phyloP scores from a whole-genome alignment of 2,329 filamentous ascomycete species.

The Zymoseptoria brevis region DNA sequence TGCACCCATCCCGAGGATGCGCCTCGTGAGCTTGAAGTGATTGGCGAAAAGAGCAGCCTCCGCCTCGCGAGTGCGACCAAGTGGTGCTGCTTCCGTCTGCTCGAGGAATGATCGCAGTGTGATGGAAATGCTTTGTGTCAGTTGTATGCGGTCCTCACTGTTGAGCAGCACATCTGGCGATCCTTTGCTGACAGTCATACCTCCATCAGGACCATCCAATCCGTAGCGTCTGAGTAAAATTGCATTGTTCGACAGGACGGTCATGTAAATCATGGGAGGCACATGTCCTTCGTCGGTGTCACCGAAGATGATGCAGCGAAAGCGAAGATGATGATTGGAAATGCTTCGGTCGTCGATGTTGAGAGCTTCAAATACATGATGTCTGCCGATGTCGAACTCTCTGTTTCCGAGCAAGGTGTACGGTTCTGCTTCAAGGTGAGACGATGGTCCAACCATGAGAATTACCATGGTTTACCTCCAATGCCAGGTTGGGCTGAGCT shows the following conservation, averaged over 20 bases:
- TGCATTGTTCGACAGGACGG: conserved; percentile 40
- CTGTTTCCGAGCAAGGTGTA: conserved; percentile 9
- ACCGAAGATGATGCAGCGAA: conserved; percentile 42
- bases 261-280: conserved; percentile 41
- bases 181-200: conserved; percentile 21
- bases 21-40: conserved; percentile 43
- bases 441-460: background rate
- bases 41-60: conserved; percentile 35
- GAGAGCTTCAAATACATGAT: conserved; percentile 17
- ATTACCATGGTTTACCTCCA: conserved; percentile 1
- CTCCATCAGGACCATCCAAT: conserved; percentile 19
- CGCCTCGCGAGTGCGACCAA: conserved; percentile 3
- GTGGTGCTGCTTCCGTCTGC: background rate
- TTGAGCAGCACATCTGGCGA: conserved; percentile 36
- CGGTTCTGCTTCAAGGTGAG: background rate
- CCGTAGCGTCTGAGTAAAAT: conserved; percentile 31
- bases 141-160: conserved; percentile 35
- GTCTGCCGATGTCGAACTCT: conserved; percentile 26
- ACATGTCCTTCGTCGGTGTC: conserved; percentile 29
- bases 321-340: conserved; percentile 39
- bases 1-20: conserved; percentile 47
- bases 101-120: conserved; percentile 11
- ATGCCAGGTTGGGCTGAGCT: conserved; percentile 5
- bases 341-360: conserved; percentile 29
- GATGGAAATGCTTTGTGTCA: conserved; percentile 27